Percentiles rank a stretch among this genome's conserved stretches.
phyloP scores from a whole-genome alignment of 2,329 filamentous ascomycete genomes.

The Stemphylium lycopersici region DNA sequence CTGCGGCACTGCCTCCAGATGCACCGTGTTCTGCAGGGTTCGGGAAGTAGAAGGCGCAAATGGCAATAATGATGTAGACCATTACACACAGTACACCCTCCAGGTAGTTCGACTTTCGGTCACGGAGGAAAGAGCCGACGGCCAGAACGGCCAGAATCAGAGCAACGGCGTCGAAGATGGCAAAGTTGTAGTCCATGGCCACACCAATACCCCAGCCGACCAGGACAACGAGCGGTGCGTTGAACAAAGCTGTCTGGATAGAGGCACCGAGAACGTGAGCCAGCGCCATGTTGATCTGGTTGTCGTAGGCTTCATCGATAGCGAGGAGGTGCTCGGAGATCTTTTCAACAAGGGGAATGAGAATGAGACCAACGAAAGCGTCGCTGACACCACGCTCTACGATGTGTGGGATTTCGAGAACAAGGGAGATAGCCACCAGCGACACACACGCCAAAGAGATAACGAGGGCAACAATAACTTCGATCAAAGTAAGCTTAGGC shows the following conservation, averaged over 20 bases:
- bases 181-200: slow-evolving; percentile 80
- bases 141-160: slow-evolving; percentile 84
- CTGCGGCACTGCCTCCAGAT: background rate
- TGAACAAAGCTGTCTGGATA: slow-evolving; percentile 88
- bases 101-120: slow-evolving; percentile 89
- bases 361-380: slow-evolving; percentile 71
- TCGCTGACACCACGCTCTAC: slow-evolving; percentile 58
- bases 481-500: slow-evolving; percentile 75
- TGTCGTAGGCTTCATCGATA: slow-evolving; percentile 82
- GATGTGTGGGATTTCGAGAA: slow-evolving; percentile 71
- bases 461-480: slow-evolving; percentile 69
- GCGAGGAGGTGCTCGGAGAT: slow-evolving; percentile 82
- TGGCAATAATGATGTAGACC: slow-evolving; percentile 67
- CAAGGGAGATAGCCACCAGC: slow-evolving; percentile 74
- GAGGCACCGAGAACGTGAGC: slow-evolving; percentile 86
- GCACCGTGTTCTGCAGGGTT: slow-evolving; percentile 49
- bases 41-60: slow-evolving; percentile 67
- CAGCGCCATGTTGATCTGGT: slow-evolving; percentile 83
- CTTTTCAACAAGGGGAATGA: slow-evolving; percentile 84
- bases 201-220: slow-evolving; percentile 76
- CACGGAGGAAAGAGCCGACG: slow-evolving; percentile 84
- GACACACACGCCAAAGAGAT: slow-evolving; percentile 73
- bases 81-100: slow-evolving; percentile 83
- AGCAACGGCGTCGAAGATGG: slow-evolving; percentile 83
- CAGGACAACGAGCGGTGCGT: slow-evolving; percentile 81